These are phyloP conservation scores for Sinapis alba DNA, from an alignment of 441 rosid species.

Conservation along the genomic window DNA sequence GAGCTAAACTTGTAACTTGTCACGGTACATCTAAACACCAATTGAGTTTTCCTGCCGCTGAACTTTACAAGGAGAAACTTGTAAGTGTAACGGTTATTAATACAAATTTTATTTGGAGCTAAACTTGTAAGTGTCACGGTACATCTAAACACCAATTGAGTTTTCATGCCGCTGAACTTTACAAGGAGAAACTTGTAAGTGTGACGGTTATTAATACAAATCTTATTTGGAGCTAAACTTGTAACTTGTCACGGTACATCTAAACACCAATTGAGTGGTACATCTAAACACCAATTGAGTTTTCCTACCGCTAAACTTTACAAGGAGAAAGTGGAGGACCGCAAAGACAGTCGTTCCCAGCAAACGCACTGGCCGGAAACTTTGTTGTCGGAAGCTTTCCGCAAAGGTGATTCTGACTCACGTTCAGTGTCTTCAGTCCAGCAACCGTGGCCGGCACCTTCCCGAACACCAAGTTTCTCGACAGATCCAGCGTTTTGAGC, in stretches of 20 bases:
- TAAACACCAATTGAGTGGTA: not conserved
- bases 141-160: no score
- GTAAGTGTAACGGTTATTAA: no score
- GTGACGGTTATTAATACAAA: no score
- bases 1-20: not conserved
- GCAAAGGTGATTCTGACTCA: slow-evolving; percentile 69
- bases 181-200: no score
- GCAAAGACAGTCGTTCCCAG: slow-evolving; percentile 70
- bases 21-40: not conserved
- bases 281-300: no score
- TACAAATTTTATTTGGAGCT: no score
- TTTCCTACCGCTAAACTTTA: slow-evolving; percentile 26
- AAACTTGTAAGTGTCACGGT: no score
- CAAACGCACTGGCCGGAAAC: slow-evolving; percentile 55
- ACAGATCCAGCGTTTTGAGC: slow-evolving; percentile 54
- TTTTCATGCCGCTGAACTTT: no score
- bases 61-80: slow-evolving; percentile 58
- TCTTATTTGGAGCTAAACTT: slow-evolving; percentile 1
- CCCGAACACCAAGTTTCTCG: slow-evolving; percentile 62
- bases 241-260: not conserved
- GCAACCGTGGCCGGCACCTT: slow-evolving; percentile 53
- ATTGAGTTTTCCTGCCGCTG: not conserved
- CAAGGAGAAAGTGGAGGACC: slow-evolving; percentile 70
- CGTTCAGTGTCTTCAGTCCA: slow-evolving; percentile 49
- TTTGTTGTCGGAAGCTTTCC: slow-evolving; percentile 65